Evolutionary conservation across 1,284 basidiomycete species (phyloP).

Genomic region (Ceratobasidium sp.): DNA sequence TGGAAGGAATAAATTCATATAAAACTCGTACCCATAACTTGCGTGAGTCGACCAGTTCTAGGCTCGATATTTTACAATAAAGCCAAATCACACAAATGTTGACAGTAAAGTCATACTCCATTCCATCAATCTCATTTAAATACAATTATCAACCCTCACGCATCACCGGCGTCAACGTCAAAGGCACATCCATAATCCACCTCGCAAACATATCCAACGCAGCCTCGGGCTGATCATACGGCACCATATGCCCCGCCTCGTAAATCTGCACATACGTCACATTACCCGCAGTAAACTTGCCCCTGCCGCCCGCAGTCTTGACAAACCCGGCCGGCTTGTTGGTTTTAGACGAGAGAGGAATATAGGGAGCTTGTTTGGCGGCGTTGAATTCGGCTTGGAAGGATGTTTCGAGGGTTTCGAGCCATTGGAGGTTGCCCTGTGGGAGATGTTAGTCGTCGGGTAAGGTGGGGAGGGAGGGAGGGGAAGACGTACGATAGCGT

Average conservation of each 20-base stretch:
- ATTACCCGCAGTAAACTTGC: conserved; percentile 72
- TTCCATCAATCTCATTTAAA: too few species aligned
- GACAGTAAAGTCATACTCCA: too few species aligned
- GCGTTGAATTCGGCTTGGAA: conserved; percentile 58
- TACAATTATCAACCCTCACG: background rate
- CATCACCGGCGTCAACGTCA: conserved; percentile 34
- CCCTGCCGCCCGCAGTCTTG: conserved; percentile 67
- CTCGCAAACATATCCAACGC: conserved; percentile 61
- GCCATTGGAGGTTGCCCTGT: conserved; percentile 78
- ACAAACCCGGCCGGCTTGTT: conserved; percentile 66
- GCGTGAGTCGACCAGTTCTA: too few species aligned
- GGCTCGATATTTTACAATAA: too few species aligned
- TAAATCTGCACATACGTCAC: conserved; percentile 77
- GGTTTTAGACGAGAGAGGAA: conserved; percentile 61
- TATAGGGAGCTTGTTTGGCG: conserved; percentile 58
- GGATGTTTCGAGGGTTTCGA: conserved; percentile 67
- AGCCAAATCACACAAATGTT: too few species aligned
- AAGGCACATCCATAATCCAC: conserved; percentile 51
- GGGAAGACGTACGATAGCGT: conserved; percentile 66
- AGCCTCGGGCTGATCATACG: conserved; percentile 63
- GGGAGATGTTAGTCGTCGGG: background rate
- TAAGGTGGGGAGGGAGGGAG: conserved; percentile 10
- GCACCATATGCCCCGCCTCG: conserved; percentile 72
- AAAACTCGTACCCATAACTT: too few species aligned
- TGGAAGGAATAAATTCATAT: too few species aligned